phyloP scores from a whole-genome alignment of 495 filamentous ascomycete species.

The Viridothelium virens region DNA sequence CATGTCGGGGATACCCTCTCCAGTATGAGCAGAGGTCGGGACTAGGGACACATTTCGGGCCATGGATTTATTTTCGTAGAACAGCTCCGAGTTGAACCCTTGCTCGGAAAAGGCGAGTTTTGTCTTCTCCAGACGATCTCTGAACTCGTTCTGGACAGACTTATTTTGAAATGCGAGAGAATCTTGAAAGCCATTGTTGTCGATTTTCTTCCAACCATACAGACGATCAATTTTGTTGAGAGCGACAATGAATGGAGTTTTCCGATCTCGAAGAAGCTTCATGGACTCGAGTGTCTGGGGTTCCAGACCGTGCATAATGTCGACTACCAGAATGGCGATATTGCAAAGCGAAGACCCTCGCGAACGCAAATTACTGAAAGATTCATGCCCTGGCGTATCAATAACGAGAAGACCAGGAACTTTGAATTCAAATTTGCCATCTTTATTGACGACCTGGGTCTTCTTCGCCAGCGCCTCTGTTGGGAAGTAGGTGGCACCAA shows the following conservation, averaged over 20 bases:
- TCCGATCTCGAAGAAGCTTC: slow-evolving; percentile 81
- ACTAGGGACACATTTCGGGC: slow-evolving; percentile 86
- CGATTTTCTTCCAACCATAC: slow-evolving; percentile 94
- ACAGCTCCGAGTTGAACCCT: slow-evolving; percentile 95
- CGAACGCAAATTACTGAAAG: slow-evolving; percentile 95
- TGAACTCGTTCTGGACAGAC: slow-evolving; percentile 90
- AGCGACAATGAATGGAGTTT: slow-evolving; percentile 97
- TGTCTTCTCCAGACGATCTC: slow-evolving; percentile 78
- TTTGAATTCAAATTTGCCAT: slow-evolving; percentile 91
- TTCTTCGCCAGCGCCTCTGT: slow-evolving; percentile 87
- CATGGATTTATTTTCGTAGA: slow-evolving; percentile 97
- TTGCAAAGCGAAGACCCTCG: slow-evolving; percentile 97
- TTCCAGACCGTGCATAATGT: slow-evolving; percentile 99
- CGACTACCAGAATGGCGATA: slow-evolving; percentile 97
- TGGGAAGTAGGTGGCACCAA: slow-evolving; percentile 99
- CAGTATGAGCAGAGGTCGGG: slow-evolving; percentile 93
- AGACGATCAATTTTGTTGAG: slow-evolving; percentile 99
- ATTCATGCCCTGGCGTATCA: slow-evolving; percentile 99
- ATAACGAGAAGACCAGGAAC: slow-evolving; percentile 95
- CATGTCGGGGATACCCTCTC: slow-evolving; percentile 99
- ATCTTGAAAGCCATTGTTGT: slow-evolving; percentile 96
- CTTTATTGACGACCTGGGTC: slow-evolving; percentile 85
- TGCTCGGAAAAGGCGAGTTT: slow-evolving; percentile 93
- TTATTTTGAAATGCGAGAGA: slow-evolving; percentile 85
- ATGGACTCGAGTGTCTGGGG: slow-evolving; percentile 98